Percentiles rank a stretch among this genome's conserved stretches.
Conservation (phyloP, 305 asterid species). For the Fraxinus sp. region DNA sequence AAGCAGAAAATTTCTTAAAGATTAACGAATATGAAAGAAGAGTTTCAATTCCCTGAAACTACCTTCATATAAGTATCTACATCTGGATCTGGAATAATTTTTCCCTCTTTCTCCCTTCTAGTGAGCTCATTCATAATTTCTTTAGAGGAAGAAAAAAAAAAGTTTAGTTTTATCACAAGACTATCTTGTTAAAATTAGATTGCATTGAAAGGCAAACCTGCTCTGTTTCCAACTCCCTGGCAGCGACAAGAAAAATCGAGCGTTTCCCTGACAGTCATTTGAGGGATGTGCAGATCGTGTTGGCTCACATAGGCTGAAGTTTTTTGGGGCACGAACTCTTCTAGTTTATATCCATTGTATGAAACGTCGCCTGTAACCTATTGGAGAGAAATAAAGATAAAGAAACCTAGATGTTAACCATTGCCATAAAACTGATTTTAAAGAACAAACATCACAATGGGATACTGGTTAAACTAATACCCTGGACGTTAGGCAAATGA, state of each 20-base stretch:
- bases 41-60: background rate
- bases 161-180: background rate
- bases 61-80: slow-evolving; percentile 52
- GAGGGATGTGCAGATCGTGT: slow-evolving; percentile 47
- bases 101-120: slow-evolving; percentile 45
- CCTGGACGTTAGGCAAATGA: background rate
- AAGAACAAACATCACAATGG: background rate
- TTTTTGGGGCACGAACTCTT: slow-evolving; percentile 42
- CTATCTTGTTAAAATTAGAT: background rate
- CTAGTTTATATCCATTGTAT: slow-evolving; percentile 39
- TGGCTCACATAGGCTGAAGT: slow-evolving; percentile 46
- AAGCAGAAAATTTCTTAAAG: background rate
- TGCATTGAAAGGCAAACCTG: slow-evolving; percentile 26
- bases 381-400: background rate
- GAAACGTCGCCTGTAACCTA: slow-evolving; percentile 45
- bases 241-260: slow-evolving; percentile 42
- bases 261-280: slow-evolving; percentile 49
- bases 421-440: background rate
- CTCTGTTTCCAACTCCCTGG: slow-evolving; percentile 44
- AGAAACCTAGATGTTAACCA: background rate
- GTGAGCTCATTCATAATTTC: slow-evolving; percentile 42
- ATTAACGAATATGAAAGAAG: background rate
- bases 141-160: slow-evolving; percentile 13
- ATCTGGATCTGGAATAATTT: slow-evolving; percentile 49
- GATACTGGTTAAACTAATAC: background rate